Conservation (phyloP, 805 yeast species). For the Spathaspora passalidarum region DNA sequence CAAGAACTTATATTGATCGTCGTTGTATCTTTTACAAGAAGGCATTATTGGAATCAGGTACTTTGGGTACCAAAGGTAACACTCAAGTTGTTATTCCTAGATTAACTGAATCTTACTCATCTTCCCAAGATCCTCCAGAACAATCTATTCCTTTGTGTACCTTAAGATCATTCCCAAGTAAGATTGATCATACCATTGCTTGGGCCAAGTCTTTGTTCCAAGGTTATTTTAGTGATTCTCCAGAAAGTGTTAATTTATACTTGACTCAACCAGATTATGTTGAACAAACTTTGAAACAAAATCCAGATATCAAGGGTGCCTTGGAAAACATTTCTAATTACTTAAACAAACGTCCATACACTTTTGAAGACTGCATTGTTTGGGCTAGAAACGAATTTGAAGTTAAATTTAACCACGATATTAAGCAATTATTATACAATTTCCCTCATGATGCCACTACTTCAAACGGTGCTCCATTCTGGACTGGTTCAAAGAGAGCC, state of each 20-base stretch:
- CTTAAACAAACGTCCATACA: slow-evolving; percentile 77
- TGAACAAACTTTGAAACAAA: slow-evolving; percentile 85
- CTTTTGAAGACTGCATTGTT: slow-evolving; percentile 87
- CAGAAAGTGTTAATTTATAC: slow-evolving; percentile 89
- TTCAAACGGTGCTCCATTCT: slow-evolving; percentile 86
- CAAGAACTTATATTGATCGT: slow-evolving; percentile 95
- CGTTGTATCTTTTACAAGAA: slow-evolving; percentile 91
- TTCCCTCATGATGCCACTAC: slow-evolving; percentile 95
- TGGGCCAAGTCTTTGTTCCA: slow-evolving; percentile 97
- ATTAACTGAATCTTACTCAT: slow-evolving; percentile 92
- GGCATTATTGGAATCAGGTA: slow-evolving; percentile 93
- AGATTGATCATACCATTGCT: slow-evolving; percentile 97
- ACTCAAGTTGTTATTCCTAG: slow-evolving; percentile 94
- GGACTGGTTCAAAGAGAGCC: slow-evolving; percentile 98
- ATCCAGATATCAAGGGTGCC: slow-evolving; percentile 86
- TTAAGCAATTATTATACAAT: slow-evolving; percentile 84
- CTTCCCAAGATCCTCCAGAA: slow-evolving; percentile 98
- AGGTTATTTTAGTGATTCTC: slow-evolving; percentile 86
- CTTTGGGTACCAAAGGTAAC: slow-evolving; percentile 97
- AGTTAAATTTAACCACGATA: slow-evolving; percentile 78
- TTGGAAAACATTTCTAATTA: slow-evolving; percentile 76
- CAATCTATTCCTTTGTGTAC: slow-evolving; percentile 97
- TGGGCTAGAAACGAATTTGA: slow-evolving; percentile 96
- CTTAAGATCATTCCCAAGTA: slow-evolving; percentile 93
- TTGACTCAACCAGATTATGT: slow-evolving; percentile 89